Percentiles rank a stretch among this genome's conserved stretches.
Evolutionary conservation across 73 alveolate species (phyloP).

Genomic region (Symbiodinium natans): DNA sequence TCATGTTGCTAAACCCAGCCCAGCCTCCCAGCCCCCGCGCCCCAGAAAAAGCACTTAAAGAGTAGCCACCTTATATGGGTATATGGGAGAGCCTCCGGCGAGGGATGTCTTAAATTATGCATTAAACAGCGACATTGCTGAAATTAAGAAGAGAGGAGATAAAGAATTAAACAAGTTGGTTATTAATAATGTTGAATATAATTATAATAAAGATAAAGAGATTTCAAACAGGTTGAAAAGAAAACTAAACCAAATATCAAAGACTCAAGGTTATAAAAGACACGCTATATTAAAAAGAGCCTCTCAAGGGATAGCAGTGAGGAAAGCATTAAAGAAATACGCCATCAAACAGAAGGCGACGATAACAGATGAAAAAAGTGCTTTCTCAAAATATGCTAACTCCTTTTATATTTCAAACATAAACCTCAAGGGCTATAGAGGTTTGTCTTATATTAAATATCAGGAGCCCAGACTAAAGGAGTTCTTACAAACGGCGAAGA

Average conservation of each 20-base stretch:
- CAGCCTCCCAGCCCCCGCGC: background rate
- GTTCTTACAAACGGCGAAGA: background rate
- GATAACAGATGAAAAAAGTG: background rate
- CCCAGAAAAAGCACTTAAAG: background rate
- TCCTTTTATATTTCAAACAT: background rate
- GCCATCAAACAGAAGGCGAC: background rate
- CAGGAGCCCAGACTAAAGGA: background rate
- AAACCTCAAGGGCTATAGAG: background rate
- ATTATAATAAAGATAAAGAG: too few relatives aligned
- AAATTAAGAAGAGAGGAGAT: background rate
- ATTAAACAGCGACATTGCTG: background rate
- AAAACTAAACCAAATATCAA: background rate
- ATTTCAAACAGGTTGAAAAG: background rate
- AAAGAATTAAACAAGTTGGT: too few relatives aligned
- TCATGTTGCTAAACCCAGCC: too few relatives aligned
- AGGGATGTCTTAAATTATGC: background rate
- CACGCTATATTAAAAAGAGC: background rate
- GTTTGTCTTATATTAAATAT: background rate
- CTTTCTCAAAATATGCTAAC: background rate
- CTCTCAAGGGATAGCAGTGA: background rate
- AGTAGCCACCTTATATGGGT: background rate
- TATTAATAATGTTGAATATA: background rate
- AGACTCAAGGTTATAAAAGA: background rate
- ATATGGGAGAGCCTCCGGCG: background rate
- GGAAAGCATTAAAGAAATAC: background rate